phyloP scores from a whole-genome alignment of 1,284 basidiomycete genomes.

The Phellinidium pouzarii region DNA sequence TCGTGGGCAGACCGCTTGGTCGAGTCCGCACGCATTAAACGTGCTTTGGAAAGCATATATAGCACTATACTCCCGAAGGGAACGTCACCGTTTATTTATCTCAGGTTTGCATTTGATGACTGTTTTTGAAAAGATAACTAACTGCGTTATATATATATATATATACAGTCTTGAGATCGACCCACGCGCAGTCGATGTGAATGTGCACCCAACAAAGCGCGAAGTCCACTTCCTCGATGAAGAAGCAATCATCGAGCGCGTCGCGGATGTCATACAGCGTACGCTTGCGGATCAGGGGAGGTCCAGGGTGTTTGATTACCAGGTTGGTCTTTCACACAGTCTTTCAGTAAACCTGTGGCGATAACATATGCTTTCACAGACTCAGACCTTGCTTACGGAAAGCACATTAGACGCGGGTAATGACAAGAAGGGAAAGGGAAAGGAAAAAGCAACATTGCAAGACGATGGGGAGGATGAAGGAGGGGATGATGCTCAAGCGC shows the following conservation, averaged over 20 bases:
- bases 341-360: background rate
- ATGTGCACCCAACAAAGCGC: constrained; percentile 97
- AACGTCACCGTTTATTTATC: constrained; percentile 84
- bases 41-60: constrained; percentile 85
- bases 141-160: background rate
- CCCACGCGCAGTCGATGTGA: constrained; percentile 89
- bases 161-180: constrained; percentile 68
- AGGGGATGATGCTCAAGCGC: constrained; percentile 15
- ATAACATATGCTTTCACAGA: background rate
- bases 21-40: constrained; percentile 83
- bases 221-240: constrained; percentile 96
- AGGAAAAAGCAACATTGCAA: constrained; percentile 33
- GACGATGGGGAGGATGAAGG: constrained; percentile 27
- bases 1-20: constrained; percentile 97
- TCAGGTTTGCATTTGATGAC: constrained; percentile 50
- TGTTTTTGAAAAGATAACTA: background rate
- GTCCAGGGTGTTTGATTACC: constrained; percentile 76
- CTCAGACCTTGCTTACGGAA: constrained; percentile 58
- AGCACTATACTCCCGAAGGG: constrained; percentile 88
- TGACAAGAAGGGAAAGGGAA: constrained; percentile 38
- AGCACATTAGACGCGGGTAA: constrained; percentile 32
- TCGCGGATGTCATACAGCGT: constrained; percentile 70
- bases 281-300: constrained; percentile 61
- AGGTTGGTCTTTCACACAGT: constrained; percentile 42
- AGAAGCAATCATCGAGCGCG: constrained; percentile 77